Percentiles rank a stretch among this genome's conserved stretches.
phyloP scores from a whole-genome alignment of 2,329 filamentous ascomycete genomes.

The Sclerotinia subarctica region DNA sequence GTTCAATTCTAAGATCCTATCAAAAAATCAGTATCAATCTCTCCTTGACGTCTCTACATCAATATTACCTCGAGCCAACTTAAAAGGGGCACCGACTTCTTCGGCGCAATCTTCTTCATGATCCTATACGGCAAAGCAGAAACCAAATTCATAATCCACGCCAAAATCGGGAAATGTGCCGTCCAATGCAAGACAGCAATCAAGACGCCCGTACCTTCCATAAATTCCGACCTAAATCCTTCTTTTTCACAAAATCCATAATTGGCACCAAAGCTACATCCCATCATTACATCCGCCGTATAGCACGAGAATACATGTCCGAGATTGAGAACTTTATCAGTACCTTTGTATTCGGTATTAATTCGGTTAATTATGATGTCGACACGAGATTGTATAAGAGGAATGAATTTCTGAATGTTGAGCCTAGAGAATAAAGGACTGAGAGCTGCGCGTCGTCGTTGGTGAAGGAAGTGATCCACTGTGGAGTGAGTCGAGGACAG shows the following conservation, averaged over 20 bases:
- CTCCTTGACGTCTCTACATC: not conserved
- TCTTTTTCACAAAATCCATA: slow-evolving; percentile 8
- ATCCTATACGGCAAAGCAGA: slow-evolving; percentile 6
- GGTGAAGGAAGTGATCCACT: slow-evolving; percentile 28
- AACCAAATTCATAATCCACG: not conserved
- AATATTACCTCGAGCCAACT: slow-evolving; percentile 10
- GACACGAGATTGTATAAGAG: slow-evolving; percentile 14
- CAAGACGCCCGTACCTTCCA: not conserved
- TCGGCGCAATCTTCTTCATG: not conserved
- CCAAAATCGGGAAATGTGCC: slow-evolving; percentile 7
- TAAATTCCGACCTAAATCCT: slow-evolving; percentile 6
- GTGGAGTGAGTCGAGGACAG: slow-evolving; percentile 22
- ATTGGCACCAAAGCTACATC: slow-evolving; percentile 27
- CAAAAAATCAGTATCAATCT: not conserved
- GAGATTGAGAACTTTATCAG: not conserved
- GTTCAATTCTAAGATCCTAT: slow-evolving; percentile 11
- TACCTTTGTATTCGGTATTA: slow-evolving; percentile 12
- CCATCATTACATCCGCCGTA: slow-evolving; percentile 32
- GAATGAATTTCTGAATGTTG: slow-evolving; percentile 16
- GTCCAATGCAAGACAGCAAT: slow-evolving; percentile 7
- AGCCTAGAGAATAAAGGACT: slow-evolving; percentile 30
- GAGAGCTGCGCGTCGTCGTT: slow-evolving; percentile 26
- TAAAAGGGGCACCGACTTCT: not conserved
- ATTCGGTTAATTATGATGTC: not conserved
- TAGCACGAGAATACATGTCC: slow-evolving; percentile 9